These are phyloP conservation scores for Cairneyella variabilis DNA, from an alignment of 495 filamentous ascomycete genomes.

Conservation along the genomic window DNA sequence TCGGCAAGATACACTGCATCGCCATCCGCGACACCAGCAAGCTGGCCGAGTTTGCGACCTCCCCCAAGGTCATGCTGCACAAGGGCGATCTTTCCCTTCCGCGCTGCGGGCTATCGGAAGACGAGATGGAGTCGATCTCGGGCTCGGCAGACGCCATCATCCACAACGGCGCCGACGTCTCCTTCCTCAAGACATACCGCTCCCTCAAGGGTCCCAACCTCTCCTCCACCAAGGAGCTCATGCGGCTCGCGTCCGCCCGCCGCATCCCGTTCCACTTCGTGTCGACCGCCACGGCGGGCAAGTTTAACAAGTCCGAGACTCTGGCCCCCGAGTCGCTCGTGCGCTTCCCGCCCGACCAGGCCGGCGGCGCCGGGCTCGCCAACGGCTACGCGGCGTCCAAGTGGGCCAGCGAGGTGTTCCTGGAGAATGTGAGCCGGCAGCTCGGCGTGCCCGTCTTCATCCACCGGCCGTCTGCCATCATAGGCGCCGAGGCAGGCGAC, in stretches of 20 bases:
- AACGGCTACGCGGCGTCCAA: constrained; percentile 45
- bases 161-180: constrained; percentile 50
- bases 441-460: constrained; percentile 35
- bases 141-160: constrained; percentile 38
- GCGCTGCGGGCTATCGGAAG: constrained; percentile 5
- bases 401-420: constrained; percentile 50
- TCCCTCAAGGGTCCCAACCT: constrained; percentile 40
- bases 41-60: neutral
- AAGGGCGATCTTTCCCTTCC: constrained; percentile 12
- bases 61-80: constrained; percentile 10
- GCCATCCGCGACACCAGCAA: neutral
- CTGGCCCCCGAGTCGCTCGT: neutral
- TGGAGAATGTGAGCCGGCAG: constrained; percentile 33
- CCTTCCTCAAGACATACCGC: constrained; percentile 44
- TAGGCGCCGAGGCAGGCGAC: constrained; percentile 21
- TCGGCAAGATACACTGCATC: constrained; percentile 3
- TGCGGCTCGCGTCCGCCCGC: constrained; percentile 28
- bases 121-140: constrained; percentile 25
- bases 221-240: constrained; percentile 39
- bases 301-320: neutral
- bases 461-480: constrained; percentile 34
- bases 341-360: neutral
- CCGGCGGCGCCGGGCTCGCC: neutral
- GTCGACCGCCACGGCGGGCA: constrained; percentile 30
- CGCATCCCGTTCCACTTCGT: constrained; percentile 47